Evolutionary conservation across 495 filamentous ascomycete genomes (phyloP).

Genomic region (Hypoxylon subgilvum): DNA sequence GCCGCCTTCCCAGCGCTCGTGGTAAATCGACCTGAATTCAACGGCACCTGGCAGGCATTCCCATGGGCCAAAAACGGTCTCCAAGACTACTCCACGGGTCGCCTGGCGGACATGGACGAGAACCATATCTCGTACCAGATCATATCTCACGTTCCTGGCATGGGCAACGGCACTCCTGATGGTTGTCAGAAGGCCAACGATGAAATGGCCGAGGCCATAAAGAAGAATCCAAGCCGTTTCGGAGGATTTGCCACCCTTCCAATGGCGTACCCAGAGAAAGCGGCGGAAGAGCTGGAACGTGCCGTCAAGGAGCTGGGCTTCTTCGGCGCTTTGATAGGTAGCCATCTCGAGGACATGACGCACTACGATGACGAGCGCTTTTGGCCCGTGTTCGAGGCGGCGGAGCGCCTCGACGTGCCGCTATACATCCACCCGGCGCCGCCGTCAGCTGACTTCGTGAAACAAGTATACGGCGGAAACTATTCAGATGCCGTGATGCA

Average conservation of each 20-base stretch:
- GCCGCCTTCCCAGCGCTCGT: constrained; percentile 50
- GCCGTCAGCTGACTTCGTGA: constrained; percentile 42
- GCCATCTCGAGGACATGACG: constrained; percentile 52
- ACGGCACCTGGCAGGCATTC: constrained; percentile 34
- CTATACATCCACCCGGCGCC: constrained; percentile 64
- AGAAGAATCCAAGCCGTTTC: constrained; percentile 52
- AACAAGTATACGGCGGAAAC: constrained; percentile 50
- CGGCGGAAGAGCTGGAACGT: constrained; percentile 56
- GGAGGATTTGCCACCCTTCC: constrained; percentile 63
- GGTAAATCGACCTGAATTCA: constrained; percentile 14
- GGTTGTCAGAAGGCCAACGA: constrained; percentile 58
- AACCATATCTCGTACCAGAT: constrained; percentile 61
- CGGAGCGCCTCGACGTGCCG: constrained; percentile 60
- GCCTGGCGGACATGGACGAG: constrained; percentile 59
- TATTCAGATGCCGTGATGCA: constrained; percentile 46
- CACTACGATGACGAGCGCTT: constrained; percentile 53
- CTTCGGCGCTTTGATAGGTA: constrained; percentile 64
- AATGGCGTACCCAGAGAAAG: constrained; percentile 52
- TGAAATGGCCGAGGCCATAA: constrained; percentile 56
- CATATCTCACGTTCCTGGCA: constrained; percentile 58
- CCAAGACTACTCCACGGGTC: constrained; percentile 46
- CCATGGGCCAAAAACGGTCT: constrained; percentile 43
- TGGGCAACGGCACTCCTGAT: constrained; percentile 35
- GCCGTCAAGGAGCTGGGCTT: constrained; percentile 53
- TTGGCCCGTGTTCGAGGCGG: constrained; percentile 52